phyloP scores from a whole-genome alignment of 1,284 basidiomycete genomes.

The Cutaneotrichosporon arboriforme region DNA sequence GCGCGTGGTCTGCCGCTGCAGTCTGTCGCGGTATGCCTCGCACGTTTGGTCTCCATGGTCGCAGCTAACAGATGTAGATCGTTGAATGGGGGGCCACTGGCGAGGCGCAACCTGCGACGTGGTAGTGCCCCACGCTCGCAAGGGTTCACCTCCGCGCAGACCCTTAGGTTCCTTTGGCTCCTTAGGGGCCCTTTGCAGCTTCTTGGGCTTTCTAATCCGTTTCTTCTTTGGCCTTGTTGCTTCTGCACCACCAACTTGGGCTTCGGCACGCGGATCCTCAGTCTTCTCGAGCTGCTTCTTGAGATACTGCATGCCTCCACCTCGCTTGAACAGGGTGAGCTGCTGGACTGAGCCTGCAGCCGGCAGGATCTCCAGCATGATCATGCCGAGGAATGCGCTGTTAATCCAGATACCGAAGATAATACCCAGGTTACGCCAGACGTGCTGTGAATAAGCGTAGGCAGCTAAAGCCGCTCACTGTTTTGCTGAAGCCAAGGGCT shows the following conservation, averaged over 20 bases:
- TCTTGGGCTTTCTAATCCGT: too few relatives aligned
- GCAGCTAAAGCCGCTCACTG: not conserved
- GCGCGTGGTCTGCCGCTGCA: too few relatives aligned
- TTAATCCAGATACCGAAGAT: constrained; percentile 43
- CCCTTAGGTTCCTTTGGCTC: too few relatives aligned
- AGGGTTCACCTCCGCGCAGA: not conserved
- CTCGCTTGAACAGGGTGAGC: constrained; percentile 36
- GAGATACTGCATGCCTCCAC: constrained; percentile 5
- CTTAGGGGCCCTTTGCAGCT: too few relatives aligned
- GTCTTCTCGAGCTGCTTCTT: not conserved
- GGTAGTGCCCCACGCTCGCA: not conserved
- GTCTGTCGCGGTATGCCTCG: too few relatives aligned
- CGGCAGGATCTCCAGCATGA: constrained; percentile 16
- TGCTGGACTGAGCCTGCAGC: constrained; percentile 35
- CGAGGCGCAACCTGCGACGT: not conserved
- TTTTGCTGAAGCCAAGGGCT: constrained; percentile 42
- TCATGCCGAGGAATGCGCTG: constrained; percentile 16
- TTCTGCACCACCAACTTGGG: not conserved
- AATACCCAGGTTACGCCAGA: constrained; percentile 53
- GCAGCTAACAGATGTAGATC: too few relatives aligned
- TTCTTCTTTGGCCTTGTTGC: not conserved
- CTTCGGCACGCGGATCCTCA: not conserved
- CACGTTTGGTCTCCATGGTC: too few relatives aligned
- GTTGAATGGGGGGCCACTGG: not conserved
- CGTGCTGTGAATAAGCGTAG: constrained; percentile 16